phyloP scores from a whole-genome alignment of 2,329 filamentous ascomycete species.

The Verticillium zaregamsianum region DNA sequence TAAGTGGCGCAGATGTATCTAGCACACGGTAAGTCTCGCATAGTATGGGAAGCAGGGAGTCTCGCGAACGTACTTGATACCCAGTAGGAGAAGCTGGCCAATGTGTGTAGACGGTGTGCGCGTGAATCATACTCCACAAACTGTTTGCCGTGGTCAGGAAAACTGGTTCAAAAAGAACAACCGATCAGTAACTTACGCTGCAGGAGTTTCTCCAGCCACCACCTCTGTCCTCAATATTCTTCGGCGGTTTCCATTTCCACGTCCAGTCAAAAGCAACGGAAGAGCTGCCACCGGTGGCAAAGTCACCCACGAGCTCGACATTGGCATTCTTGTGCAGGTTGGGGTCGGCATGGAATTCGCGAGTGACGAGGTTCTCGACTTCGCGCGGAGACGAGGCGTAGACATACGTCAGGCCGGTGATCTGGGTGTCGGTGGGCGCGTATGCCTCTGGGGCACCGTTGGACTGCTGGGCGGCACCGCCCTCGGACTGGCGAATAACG shows the following conservation, averaged over 20 bases:
- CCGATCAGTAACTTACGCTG: conserved; percentile 54
- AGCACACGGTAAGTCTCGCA: conserved; percentile 15
- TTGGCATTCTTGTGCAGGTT: conserved; percentile 97
- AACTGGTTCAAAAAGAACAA: neutral
- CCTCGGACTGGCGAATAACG: conserved; percentile 57
- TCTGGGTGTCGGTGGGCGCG: conserved; percentile 61
- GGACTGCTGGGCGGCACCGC: conserved; percentile 26
- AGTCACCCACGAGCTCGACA: conserved; percentile 92
- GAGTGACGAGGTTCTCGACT: conserved; percentile 87
- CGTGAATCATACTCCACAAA: conserved; percentile 97
- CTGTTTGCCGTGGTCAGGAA: conserved; percentile 31
- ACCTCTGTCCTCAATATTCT: conserved; percentile 71
- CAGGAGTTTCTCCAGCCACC: conserved; percentile 95
- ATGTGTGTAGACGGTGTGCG: conserved; percentile 80
- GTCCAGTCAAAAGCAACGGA: conserved; percentile 91
- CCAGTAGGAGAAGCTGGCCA: conserved; percentile 94
- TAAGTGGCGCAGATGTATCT: conserved; percentile 42
- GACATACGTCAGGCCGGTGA: conserved; percentile 88
- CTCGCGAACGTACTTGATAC: conserved; percentile 63
- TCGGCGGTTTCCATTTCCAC: conserved; percentile 96
- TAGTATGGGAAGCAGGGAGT: neutral
- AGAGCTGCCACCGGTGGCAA: conserved; percentile 73
- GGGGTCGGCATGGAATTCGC: conserved; percentile 94
- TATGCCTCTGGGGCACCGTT: conserved; percentile 36
- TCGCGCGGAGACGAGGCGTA: conserved; percentile 83